These are phyloP conservation scores for Coffea humblotiana DNA, from an alignment of 305 asterid species.

Conservation along the genomic window DNA sequence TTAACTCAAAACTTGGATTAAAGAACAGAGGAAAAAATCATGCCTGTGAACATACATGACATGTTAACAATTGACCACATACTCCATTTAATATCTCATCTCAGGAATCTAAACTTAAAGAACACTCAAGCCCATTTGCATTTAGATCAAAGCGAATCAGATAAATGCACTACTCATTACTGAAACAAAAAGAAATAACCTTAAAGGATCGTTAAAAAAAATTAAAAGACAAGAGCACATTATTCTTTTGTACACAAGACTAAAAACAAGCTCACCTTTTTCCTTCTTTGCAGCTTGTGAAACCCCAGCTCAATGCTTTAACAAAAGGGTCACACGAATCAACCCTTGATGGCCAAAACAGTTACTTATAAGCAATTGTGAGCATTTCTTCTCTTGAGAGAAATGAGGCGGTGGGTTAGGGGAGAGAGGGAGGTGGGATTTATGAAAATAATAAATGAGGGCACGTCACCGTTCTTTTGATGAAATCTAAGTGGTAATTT, in stretches of 20 bases:
- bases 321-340: not conserved
- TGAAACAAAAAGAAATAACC: constrained; percentile 10
- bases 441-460: constrained; percentile 28
- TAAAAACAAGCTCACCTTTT: constrained; percentile 20
- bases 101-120: not conserved
- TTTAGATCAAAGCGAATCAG: constrained; percentile 7
- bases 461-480: constrained; percentile 38
- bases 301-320: constrained; percentile 9
- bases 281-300: constrained; percentile 1
- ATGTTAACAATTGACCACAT: not conserved
- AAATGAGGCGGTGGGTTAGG: constrained; percentile 9
- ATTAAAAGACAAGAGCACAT: not conserved
- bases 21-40: not conserved
- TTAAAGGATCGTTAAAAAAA: not conserved
- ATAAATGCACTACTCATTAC: not conserved
- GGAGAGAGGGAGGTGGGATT: constrained; percentile 29
- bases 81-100: not conserved
- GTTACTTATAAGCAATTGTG: constrained; percentile 17
- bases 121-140: constrained; percentile 4
- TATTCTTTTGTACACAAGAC: constrained; percentile 16
- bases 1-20: not conserved
- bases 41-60: not conserved
- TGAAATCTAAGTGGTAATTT: not conserved
- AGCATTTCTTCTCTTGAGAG: constrained; percentile 12
- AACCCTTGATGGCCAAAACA: constrained; percentile 11